Evolutionary conservation across 352 stramenopile genomes (phyloP), one percentile per base, ranked within the genome.

Genomic region (Globisporangium cederbergense): DNA sequence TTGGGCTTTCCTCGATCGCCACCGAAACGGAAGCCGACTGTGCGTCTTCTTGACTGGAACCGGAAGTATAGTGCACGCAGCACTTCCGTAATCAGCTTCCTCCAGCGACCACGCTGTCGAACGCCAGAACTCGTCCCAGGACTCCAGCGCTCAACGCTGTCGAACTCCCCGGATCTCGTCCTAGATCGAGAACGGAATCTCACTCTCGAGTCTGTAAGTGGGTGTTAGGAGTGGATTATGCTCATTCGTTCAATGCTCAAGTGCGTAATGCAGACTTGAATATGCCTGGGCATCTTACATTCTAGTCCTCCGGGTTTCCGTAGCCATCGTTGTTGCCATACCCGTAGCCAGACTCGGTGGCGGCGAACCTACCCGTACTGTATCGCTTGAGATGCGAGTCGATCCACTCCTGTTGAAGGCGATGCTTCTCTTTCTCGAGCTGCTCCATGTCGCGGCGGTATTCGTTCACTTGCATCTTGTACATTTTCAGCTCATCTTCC

Each of bases 401-500:
- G 28, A 94, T 65, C 85, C 83, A 96, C 28, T 75, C 59, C 14
- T 89, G 74, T 64, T 89, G 76, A n/a, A 94, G 66, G 20, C 73
- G 62, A 6, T 80, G 70, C 47, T 86, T 84, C 55, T 96, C 75
- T 25, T 70, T 75, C 47, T 91, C 82, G 9, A 93, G 70, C 58
- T 78, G 68, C 53, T 76, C 71, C 46, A 88, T 65, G 9, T 96
- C 84, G 58, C 77, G 74, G 1, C 83, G 77, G 66, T 93, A 96
- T 53, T 89, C 81, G 50, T 88, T 80, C 25, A 97, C 88, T 64
- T 97, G 88, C 72, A 95, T 84, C 70, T 97, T 97, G 77, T 97
- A 98, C 85, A 98, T 94, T 20, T 83, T 75, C 32, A 97, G 83
- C 66, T 98, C 91, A n/a, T 87, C 74, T 43, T 96, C 87, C 86